Conservation (phyloP, 257 asterid genomes). For the Solanum acaule region DNA sequence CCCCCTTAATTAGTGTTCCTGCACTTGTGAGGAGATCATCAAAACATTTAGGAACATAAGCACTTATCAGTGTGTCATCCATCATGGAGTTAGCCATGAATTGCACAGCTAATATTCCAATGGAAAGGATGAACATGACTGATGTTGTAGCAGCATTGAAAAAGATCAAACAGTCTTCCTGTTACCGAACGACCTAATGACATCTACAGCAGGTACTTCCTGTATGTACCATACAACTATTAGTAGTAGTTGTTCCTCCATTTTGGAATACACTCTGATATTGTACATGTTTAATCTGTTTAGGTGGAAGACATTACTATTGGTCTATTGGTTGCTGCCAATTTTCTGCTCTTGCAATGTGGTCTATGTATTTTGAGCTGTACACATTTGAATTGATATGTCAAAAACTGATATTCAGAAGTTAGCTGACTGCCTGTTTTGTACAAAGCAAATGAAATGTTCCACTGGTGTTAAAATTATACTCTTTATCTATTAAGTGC, state of each 20-base stretch:
- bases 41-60: too few relatives aligned
- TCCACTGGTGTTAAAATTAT: not conserved
- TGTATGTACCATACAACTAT: too few relatives aligned
- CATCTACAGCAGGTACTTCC: not conserved
- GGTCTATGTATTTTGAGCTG: not conserved
- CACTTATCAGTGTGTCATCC: not conserved
- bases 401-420: not conserved
- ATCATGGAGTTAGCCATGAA: slow-evolving; percentile 7
- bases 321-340: not conserved
- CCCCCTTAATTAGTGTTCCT: too few relatives aligned
- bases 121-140: not conserved
- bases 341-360: not conserved
- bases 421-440: not conserved
- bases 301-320: not conserved
- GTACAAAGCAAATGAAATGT: not conserved
- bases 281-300: not conserved
- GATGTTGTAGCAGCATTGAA: slow-evolving; percentile 3
- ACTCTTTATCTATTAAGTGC: too few relatives aligned
- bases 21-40: too few relatives aligned
- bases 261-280: not conserved
- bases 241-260: not conserved
- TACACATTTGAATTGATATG: not conserved
- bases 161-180: slow-evolving; percentile 3
- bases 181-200: not conserved
- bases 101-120: slow-evolving; percentile 1